Base-by-base conservation (phyloP, 352 stramenopile genomes). In the Peronospora destructor region DNA sequence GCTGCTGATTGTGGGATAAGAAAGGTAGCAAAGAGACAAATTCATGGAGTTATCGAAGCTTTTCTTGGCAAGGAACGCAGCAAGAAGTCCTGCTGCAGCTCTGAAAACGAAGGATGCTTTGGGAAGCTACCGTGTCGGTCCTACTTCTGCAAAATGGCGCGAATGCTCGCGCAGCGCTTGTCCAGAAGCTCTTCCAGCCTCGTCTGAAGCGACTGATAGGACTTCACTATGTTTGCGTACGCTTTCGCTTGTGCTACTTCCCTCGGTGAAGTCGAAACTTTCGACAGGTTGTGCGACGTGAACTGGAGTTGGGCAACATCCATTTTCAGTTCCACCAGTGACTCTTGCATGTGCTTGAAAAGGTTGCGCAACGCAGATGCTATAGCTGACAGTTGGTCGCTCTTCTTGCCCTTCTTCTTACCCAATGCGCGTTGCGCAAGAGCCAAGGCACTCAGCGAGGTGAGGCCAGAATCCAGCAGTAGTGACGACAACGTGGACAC, bases 361-460 rank as follows among this genome's bases (percentile, higher is more conserved):
- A 81, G 47, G 16, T 61, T 66, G 11, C 78, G 76, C 45, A 90
- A 51, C 0, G 66, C 71, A 26, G 35, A 39, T 17, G 55, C 46
- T 17, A 64, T 45, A 6, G 55, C 41, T 16, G 45, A 49, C 6
- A 71, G 34, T 11, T 60, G 36, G 19, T 86, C 72, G 42, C 76
- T 77, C 47, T 83, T 86, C 49, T 87, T 89, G 59, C 40, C 56
- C 35, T 83, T 87, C 63, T 82, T 81, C 66, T 87, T 89, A 39
- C 39, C 21, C 42, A 68, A 36, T 14, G 66, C 45, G 0, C 72
- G 78, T 33, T 78, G 59, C 12, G 56, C 46, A 25, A 74, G 45
- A 33, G 70, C 73, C 21, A 89, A 54, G 16, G 78, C 45, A 41
- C 68, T 64, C 9, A 85, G 47, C 10, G 69, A 68, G 50, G 71